Percentiles rank a stretch among this genome's conserved stretches.
Conservation (phyloP, 371 early-diverging fungal genomes). For the Mucor saturninus region DNA sequence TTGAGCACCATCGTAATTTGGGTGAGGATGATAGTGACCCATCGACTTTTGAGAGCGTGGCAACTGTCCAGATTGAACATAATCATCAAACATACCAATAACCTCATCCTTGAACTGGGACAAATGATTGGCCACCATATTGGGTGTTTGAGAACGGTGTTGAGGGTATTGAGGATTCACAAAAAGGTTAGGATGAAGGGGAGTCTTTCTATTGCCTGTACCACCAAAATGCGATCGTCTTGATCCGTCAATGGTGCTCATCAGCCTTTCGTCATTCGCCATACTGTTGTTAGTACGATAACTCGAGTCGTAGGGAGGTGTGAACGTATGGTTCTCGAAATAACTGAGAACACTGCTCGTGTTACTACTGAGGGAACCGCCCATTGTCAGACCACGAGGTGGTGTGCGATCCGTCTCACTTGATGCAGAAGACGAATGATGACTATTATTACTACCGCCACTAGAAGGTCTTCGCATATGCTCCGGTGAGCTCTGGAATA, state of each 20-base stretch:
- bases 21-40: constrained; percentile 6
- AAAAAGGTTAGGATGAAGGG: constrained; percentile 11
- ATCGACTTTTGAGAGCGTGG: not conserved
- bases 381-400: not conserved
- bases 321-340: constrained; percentile 12
- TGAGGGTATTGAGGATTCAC: constrained; percentile 7
- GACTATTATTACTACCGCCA: constrained; percentile 21
- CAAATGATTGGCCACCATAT: constrained; percentile 6
- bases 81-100: constrained; percentile 17
- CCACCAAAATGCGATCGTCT: constrained; percentile 3
- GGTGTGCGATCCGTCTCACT: constrained; percentile 9
- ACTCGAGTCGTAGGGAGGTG: not conserved
- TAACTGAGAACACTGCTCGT: constrained; percentile 20
- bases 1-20: constrained; percentile 11
- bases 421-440: constrained; percentile 12
- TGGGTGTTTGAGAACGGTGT: constrained; percentile 11
- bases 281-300: constrained; percentile 1
- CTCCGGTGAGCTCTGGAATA: constrained; percentile 18
- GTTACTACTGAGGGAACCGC: constrained; percentile 12
- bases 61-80: constrained; percentile 18
- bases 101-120: constrained; percentile 23
- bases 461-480: constrained; percentile 19
- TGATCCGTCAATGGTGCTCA: constrained; percentile 16
- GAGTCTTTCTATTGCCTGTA: not conserved
- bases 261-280: constrained; percentile 16